Conservation (phyloP, 345 rosid genomes). For the Dimocarpus longan region DNA sequence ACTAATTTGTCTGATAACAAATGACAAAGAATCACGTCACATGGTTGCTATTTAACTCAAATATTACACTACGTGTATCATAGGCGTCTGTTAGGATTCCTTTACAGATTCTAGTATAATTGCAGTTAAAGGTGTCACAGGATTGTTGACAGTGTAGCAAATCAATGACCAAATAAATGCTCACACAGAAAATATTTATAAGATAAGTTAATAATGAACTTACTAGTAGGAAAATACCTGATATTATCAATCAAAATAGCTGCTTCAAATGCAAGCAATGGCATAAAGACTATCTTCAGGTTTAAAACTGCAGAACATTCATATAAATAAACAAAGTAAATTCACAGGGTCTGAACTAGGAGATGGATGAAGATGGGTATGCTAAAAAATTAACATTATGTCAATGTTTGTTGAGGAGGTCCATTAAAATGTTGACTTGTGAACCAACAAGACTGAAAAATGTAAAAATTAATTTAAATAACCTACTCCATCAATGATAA, state of each 20-base stretch:
- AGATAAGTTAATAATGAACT: background rate
- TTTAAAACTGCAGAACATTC: constrained; percentile 61
- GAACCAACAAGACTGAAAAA: background rate
- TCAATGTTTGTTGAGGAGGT: background rate
- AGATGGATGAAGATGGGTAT: background rate
- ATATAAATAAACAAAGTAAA: constrained; percentile 23
- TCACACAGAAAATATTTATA: background rate
- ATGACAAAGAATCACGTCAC: background rate
- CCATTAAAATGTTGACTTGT: constrained; percentile 6
- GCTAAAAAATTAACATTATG: background rate
- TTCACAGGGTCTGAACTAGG: constrained; percentile 10
- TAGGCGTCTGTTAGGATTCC: background rate
- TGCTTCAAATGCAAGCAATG: constrained; percentile 68
- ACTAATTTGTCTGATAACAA: background rate
- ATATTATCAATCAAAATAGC: constrained; percentile 81
- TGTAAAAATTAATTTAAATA: constrained; percentile 8
- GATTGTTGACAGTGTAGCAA: constrained; percentile 1
- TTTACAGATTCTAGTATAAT: constrained; percentile 9
- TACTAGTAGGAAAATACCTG: constrained; percentile 53
- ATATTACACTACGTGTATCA: background rate
- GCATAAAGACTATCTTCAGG: constrained; percentile 83
- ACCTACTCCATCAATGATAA: background rate
- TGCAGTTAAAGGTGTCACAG: background rate
- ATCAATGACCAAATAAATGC: constrained; percentile 8
- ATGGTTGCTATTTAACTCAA: background rate